phyloP scores from a whole-genome alignment of 2,329 filamentous ascomycete species.

The Camillea tinctor region DNA sequence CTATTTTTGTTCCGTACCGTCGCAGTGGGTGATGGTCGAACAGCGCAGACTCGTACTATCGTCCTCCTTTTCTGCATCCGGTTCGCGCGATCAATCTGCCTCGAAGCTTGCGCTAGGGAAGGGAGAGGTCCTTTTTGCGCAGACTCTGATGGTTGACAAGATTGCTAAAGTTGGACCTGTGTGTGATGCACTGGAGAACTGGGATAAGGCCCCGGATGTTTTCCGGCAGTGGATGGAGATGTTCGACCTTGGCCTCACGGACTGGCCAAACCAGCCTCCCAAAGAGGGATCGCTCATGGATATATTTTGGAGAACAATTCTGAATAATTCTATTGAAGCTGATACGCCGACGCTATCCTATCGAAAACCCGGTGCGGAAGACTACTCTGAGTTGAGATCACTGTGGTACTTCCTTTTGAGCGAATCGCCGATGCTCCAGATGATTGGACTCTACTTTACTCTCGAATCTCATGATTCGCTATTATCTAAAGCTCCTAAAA shows the following conservation, averaged over 20 bases:
- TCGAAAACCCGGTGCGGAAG: not conserved
- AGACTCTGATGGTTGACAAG: not conserved
- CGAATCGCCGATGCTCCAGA: not conserved
- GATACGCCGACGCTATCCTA: constrained; percentile 1
- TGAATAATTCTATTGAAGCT: not conserved
- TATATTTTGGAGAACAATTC: constrained; percentile 3
- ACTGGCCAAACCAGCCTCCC: constrained; percentile 3
- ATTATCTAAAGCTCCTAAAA: not conserved
- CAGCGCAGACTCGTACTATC: not conserved
- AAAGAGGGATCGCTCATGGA: not conserved
- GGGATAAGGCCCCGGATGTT: not conserved
- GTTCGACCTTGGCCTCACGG: not conserved
- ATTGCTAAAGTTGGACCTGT: not conserved
- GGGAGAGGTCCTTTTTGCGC: not conserved
- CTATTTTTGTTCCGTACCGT: not conserved
- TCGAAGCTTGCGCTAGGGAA: not conserved
- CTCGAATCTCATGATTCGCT: not conserved
- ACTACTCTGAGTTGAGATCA: not conserved
- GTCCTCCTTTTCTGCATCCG: not conserved
- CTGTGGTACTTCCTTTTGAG: not conserved
- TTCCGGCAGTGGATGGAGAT: constrained; percentile 5
- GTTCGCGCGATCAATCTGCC: not conserved
- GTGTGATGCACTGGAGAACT: not conserved
- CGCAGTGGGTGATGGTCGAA: not conserved
- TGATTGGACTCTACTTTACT: not conserved